phyloP scores from a whole-genome alignment of 1,139 yeast genomes.

The Chernovozyma sophiae-reginae region DNA sequence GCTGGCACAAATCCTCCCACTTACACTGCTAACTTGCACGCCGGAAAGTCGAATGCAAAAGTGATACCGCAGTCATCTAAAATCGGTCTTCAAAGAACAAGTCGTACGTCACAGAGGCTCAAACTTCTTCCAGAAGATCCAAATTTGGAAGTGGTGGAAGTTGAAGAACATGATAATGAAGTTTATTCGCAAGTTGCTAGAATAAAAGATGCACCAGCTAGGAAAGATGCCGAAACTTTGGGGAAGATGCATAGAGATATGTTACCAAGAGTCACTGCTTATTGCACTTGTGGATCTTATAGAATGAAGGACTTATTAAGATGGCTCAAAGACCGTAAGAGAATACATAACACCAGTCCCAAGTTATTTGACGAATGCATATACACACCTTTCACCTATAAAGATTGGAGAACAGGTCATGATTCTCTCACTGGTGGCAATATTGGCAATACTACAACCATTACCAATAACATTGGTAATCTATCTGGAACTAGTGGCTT shows the following conservation, averaged over 20 bases:
- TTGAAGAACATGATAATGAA: constrained; percentile 18
- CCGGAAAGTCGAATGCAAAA: constrained; percentile 5
- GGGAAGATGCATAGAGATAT: constrained; percentile 86
- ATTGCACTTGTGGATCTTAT: constrained; percentile 92
- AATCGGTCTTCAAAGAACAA: constrained; percentile 81
- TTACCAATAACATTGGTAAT: too few relatives aligned
- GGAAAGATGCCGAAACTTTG: constrained; percentile 89
- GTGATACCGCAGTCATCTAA: constrained; percentile 36
- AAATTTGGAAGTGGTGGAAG: constrained; percentile 19
- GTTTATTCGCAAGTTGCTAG: constrained; percentile 81
- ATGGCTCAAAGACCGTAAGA: constrained; percentile 78
- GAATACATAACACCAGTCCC: constrained; percentile 74
- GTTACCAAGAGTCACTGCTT: constrained; percentile 88
- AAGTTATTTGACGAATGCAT: constrained; percentile 90
- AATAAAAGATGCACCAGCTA: constrained; percentile 86
- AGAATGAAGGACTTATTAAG: constrained; percentile 80
- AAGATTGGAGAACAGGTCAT: constrained; percentile 63
- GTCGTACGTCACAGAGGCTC: constrained; percentile 82
- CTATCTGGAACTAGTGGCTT: background rate
- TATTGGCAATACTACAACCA: too few relatives aligned
- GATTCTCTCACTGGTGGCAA: constrained; percentile 22
- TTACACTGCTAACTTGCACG: constrained; percentile 5
- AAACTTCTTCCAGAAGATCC: constrained; percentile 80
- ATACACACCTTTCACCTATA: constrained; percentile 83
- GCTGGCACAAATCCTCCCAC: background rate